A percentile compares a stretch with the other conserved stretches of the same genome.
phyloP scores from a whole-genome alignment of 1,284 basidiomycete species.

The Lentinula novae-zelandiae region DNA sequence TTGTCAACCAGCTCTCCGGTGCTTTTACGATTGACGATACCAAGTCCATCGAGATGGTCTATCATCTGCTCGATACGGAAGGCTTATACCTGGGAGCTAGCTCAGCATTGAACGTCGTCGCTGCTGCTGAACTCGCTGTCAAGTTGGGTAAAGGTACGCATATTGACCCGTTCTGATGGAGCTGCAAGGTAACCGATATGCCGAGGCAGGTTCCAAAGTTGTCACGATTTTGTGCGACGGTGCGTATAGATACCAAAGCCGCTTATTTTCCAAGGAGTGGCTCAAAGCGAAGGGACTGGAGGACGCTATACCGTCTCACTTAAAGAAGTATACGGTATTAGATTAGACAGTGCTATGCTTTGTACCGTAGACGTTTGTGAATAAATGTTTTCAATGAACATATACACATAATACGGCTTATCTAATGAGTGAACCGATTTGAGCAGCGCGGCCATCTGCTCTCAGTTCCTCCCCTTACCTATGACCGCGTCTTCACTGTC shows the following conservation, averaged over 20 bases:
- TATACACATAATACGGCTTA: neutral
- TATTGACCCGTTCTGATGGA: neutral
- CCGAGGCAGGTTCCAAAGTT: slow-evolving; percentile 68
- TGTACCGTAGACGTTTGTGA: neutral
- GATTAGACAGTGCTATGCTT: slow-evolving; percentile 36
- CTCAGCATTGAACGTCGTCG: slow-evolving; percentile 93
- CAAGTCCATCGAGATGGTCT: slow-evolving; percentile 92
- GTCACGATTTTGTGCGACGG: slow-evolving; percentile 94
- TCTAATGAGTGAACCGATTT: neutral
- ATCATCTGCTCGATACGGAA: slow-evolving; percentile 88
- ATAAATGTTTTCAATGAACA: neutral
- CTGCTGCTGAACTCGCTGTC: slow-evolving; percentile 85
- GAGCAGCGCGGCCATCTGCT: slow-evolving; percentile 3
- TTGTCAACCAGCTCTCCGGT: slow-evolving; percentile 78
- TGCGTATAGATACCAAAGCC: slow-evolving; percentile 94
- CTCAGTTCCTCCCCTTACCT: slow-evolving; percentile 6
- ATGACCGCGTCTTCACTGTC: slow-evolving; percentile 10
- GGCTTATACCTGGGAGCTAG: slow-evolving; percentile 97
- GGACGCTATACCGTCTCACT: slow-evolving; percentile 76
- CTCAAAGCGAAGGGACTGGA: slow-evolving; percentile 80
- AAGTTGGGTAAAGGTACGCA: slow-evolving; percentile 76
- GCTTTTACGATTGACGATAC: slow-evolving; percentile 87
- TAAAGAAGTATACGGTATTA: slow-evolving; percentile 91
- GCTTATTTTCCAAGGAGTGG: slow-evolving; percentile 96
- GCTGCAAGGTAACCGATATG: neutral